Base-by-base conservation (phyloP, 495 filamentous ascomycete genomes). In the Aspergillus haitiensis region DNA sequence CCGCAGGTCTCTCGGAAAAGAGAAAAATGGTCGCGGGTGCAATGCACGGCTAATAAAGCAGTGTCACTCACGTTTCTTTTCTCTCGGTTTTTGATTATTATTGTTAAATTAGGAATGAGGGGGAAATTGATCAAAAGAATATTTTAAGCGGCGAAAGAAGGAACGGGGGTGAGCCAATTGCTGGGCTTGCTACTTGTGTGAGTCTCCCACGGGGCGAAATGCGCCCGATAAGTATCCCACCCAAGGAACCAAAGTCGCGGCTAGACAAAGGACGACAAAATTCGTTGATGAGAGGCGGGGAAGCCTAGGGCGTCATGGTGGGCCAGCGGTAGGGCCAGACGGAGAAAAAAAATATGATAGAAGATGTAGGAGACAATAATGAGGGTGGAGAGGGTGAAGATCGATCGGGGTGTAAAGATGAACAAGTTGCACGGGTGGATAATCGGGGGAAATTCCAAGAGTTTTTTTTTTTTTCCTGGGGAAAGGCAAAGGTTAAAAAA, bases 301-400 rank as follows among this genome's bases (percentile, higher is more conserved):
- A 55, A 52, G 51, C 56, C 58, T 66, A 69, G 63, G 66, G 61
- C 61, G 63, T 69, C 66, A 66, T 69, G 66, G 61, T 66, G 66
- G 66, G 61, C 63, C 66, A 62, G 55, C 52, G 55, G 59, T 37
- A 62, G 55, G 66, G 61, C 63, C 60, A 61, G 52, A 62, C 55
- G 60, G 61, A 64, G 61, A 65, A 56, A 64, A 61, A 65, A 55
- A 58, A 56, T 49, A 65, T 59, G 62, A 58, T 52, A 68, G 51
- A 55, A 63, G 54, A 63, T 40, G 52, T 39, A 55, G 49, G 53
- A 15, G 39, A 47, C 36, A 31, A 54, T 34, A 54, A 42, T 16
- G 55, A 36, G 13, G 52, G 33, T 56, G 58, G 55, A 60, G 61
- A 62, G 59, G 58, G 34, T 54, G 53, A 55, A 34, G 56, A 60